phyloP scores from a whole-genome alignment of 192 early-diverging fungal species.

The Umbelopsis ramanniana region DNA sequence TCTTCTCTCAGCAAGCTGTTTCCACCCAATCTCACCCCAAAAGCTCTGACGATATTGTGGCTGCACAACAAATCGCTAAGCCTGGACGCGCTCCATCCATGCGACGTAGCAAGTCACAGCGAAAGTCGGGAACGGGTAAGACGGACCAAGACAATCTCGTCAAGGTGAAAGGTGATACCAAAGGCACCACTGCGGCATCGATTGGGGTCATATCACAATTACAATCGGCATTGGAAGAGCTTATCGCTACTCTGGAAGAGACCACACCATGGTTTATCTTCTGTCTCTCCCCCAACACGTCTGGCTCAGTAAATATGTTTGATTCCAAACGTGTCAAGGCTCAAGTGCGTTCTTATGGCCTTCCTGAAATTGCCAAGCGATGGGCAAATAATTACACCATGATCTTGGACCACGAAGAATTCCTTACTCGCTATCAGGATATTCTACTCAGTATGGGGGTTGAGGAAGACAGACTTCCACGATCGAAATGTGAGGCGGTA shows the following conservation, averaged over 20 bases:
- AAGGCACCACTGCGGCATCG: not conserved
- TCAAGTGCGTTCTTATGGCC: conserved; percentile 74
- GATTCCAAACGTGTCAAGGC: conserved; percentile 70
- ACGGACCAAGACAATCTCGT: not conserved
- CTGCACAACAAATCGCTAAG: conserved; percentile 74
- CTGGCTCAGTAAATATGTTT: conserved; percentile 60
- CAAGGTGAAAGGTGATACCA: not conserved
- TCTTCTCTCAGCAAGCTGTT: conserved; percentile 76
- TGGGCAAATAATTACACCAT: conserved; percentile 76
- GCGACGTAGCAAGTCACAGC: conserved; percentile 46
- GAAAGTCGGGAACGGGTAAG: not conserved
- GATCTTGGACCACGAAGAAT: conserved; percentile 75
- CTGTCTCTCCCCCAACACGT: conserved; percentile 78
- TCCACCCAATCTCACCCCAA: conserved; percentile 84
- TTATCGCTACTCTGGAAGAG: conserved; percentile 73
- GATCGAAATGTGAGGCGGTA: conserved; percentile 48
- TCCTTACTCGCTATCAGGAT: conserved; percentile 72
- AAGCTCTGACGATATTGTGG: conserved; percentile 75
- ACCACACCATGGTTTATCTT: conserved; percentile 81
- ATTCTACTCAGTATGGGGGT: conserved; percentile 49
- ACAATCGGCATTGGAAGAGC: conserved; percentile 69
- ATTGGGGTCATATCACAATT: conserved; percentile 61
- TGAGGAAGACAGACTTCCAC: conserved; percentile 34
- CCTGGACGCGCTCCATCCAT: conserved; percentile 72
- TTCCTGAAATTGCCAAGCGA: conserved; percentile 69